phyloP scores from a whole-genome alignment of 257 asterid genomes.

The Solanum pinnatisectum region DNA sequence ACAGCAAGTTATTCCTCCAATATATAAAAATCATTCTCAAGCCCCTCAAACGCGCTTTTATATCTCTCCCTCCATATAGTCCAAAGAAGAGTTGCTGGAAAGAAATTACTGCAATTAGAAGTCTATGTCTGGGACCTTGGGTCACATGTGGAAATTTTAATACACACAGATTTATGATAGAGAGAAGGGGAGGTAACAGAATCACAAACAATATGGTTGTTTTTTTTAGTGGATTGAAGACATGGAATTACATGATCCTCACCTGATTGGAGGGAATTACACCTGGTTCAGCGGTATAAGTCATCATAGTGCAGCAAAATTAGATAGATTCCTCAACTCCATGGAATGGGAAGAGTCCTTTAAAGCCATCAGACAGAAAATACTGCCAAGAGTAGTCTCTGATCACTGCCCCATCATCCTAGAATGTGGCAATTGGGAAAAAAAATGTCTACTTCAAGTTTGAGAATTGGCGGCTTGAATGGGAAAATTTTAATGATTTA shows the following conservation, averaged over 20 bases:
- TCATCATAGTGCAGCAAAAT: neutral
- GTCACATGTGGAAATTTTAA: neutral
- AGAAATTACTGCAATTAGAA: neutral
- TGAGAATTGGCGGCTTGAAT: neutral
- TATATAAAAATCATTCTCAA: neutral
- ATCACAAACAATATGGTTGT: neutral
- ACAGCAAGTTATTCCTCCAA: neutral
- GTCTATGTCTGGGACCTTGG: neutral
- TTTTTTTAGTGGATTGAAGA: neutral
- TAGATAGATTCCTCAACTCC: neutral
- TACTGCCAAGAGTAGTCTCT: neutral
- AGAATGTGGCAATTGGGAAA: neutral
- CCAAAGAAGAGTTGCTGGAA: neutral
- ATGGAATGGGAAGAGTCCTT: neutral
- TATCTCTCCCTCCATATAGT: neutral
- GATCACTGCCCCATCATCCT: neutral
- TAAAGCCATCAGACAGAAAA: neutral
- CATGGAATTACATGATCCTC: neutral
- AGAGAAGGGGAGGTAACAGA: neutral
- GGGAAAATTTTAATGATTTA: neutral
- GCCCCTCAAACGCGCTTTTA: neutral
- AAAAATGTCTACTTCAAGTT: neutral
- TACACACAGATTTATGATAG: neutral
- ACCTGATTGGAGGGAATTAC: neutral
- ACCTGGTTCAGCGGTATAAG: neutral